These are phyloP conservation scores for Tetrahymena elliotti DNA, from an alignment of 73 alveolate genomes.

Conservation along the genomic window DNA sequence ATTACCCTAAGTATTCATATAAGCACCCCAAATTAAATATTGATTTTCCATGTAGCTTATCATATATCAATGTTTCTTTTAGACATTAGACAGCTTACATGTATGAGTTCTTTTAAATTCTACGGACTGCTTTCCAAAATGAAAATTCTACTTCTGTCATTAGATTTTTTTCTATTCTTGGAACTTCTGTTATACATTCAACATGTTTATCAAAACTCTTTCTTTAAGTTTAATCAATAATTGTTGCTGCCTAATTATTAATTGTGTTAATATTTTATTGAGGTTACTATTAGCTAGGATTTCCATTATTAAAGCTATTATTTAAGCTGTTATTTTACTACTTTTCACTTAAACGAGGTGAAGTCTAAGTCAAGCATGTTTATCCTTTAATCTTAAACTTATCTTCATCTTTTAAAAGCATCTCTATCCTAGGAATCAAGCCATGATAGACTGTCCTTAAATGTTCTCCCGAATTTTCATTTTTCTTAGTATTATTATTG, in stretches of 20 bases:
- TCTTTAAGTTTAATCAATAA: neutral
- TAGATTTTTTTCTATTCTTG: neutral
- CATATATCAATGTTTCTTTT: slow-evolving; percentile 2
- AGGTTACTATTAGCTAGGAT: neutral
- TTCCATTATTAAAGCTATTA: neutral
- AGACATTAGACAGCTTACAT: slow-evolving; percentile 11
- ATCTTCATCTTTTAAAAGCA: neutral
- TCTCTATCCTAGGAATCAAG: neutral
- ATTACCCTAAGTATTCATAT: slow-evolving; percentile 21
- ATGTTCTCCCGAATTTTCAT: neutral
- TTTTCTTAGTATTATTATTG: neutral
- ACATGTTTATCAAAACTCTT: neutral
- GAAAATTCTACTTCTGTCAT: slow-evolving; percentile 8
- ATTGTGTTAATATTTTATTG: neutral
- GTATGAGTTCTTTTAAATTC: neutral
- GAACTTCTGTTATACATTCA: neutral
- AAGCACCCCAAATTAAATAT: slow-evolving; percentile 4
- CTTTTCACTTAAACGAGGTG: neutral
- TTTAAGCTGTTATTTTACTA: neutral
- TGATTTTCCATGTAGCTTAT: slow-evolving; percentile 1
- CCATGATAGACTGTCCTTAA: neutral
- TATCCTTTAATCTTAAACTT: neutral
- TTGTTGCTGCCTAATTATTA: neutral
- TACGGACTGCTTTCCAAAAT: slow-evolving; percentile 12
- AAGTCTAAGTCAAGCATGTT: neutral